These are phyloP conservation scores for Lachancea mirantina DNA, from an alignment of 805 yeast genomes.

Conservation along the genomic window DNA sequence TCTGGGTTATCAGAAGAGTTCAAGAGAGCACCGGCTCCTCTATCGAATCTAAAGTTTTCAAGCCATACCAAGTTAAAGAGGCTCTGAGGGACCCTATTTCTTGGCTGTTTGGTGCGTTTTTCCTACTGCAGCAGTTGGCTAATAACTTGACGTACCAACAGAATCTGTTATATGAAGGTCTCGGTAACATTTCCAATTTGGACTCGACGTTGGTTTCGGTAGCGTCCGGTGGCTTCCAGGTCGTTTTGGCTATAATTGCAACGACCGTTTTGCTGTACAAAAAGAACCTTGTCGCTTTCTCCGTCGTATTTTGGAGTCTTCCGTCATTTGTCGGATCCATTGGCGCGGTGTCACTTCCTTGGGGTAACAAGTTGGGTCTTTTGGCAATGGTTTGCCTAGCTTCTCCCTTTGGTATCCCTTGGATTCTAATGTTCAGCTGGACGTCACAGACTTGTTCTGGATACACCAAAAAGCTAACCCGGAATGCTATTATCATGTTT, in stretches of 20 bases:
- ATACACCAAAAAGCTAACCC: conserved; percentile 43
- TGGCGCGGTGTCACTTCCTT: conserved; percentile 39
- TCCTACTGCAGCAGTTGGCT: conserved; percentile 42
- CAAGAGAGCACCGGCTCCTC: conserved; percentile 36
- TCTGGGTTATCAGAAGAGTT: conserved; percentile 42
- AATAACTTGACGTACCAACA: conserved; percentile 50
- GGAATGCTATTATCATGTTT: conserved; percentile 40
- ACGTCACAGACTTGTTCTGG: conserved; percentile 36
- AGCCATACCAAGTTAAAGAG: conserved; percentile 44
- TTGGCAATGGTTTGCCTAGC: conserved; percentile 45
- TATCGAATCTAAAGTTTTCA: conserved; percentile 41
- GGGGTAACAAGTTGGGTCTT: conserved; percentile 39
- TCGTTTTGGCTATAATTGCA: conserved; percentile 35
- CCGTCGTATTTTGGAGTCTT: conserved; percentile 33
- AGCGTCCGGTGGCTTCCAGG: conserved; percentile 46
- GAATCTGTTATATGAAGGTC: conserved; percentile 38
- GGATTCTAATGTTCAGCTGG: conserved; percentile 35
- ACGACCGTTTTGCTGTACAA: conserved; percentile 29
- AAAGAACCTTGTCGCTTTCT: conserved; percentile 35
- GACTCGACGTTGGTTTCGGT: conserved; percentile 47
- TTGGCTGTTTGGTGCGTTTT: conserved; percentile 37
- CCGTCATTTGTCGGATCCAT: conserved; percentile 43
- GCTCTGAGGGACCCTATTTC: conserved; percentile 43
- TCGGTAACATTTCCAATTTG: conserved; percentile 39
- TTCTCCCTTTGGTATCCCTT: conserved; percentile 39